phyloP scores from a whole-genome alignment of 2,329 filamentous ascomycete genomes.

The Cladosporium velox region DNA sequence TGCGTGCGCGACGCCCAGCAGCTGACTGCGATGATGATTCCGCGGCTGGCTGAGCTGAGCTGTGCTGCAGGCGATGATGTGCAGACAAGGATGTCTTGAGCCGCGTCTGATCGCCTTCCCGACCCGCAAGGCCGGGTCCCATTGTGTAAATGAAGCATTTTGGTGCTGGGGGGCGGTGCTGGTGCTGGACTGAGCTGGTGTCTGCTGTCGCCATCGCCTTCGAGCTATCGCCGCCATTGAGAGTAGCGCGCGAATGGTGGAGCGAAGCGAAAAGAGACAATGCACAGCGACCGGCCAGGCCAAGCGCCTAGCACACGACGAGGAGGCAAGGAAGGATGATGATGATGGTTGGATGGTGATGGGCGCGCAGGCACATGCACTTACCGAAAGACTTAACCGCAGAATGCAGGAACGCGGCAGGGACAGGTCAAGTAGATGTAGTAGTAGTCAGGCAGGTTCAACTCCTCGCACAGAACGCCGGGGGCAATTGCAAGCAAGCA shows the following conservation, averaged over 20 bases:
- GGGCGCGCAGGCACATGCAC: background rate
- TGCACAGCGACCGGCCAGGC: conserved; percentile 10
- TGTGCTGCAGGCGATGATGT: conserved; percentile 17
- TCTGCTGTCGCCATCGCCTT: conserved; percentile 3
- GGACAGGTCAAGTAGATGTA: conserved; percentile 9
- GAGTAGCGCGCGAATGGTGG: background rate
- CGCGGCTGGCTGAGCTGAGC: background rate
- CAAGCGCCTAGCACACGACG: conserved; percentile 1
- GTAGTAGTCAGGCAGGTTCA: background rate
- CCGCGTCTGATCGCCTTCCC: conserved; percentile 20
- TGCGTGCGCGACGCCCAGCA: background rate
- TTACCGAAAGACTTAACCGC: conserved; percentile 18
- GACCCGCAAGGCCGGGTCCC: conserved; percentile 8
- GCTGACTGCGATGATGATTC: conserved; percentile 12
- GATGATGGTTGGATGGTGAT: background rate
- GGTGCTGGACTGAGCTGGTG: conserved; percentile 9
- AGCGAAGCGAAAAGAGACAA: background rate
- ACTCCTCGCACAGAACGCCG: conserved; percentile 15
- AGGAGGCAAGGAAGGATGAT: conserved; percentile 6
- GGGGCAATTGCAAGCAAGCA: conserved; percentile 20
- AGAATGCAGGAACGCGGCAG: conserved; percentile 20
- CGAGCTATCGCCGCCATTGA: conserved; percentile 1
- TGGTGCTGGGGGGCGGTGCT: conserved; percentile 11
- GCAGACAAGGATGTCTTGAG: conserved; percentile 18
- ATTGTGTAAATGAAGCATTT: conserved; percentile 17